Evolutionary conservation across 345 rosid genomes (phyloP).

Genomic region (Rhizophora mangle): DNA sequence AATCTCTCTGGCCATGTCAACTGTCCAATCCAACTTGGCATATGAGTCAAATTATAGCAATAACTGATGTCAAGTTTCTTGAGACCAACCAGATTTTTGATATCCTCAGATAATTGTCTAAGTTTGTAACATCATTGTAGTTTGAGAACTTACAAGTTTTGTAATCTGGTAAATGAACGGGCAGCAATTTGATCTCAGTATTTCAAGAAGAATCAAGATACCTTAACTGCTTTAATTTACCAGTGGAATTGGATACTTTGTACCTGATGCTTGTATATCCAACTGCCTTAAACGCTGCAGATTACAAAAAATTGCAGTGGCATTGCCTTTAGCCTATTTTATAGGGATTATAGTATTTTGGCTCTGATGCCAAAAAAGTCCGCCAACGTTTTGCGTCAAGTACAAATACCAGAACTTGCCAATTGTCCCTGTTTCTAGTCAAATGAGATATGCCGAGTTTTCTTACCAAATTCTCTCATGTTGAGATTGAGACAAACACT

Average conservation of each 20-base stretch:
- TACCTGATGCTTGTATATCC: neutral
- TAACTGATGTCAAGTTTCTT: neutral
- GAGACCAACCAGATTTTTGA: slow-evolving; percentile 9
- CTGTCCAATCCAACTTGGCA: slow-evolving; percentile 26
- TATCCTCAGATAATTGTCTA: too few species aligned
- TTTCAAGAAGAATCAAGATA: slow-evolving; percentile 7
- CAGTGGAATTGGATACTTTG: slow-evolving; percentile 9
- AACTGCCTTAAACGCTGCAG: slow-evolving; percentile 11
- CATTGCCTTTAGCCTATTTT: neutral
- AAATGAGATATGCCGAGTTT: slow-evolving; percentile 8
- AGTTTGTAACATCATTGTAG: too few species aligned
- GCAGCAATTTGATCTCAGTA: neutral
- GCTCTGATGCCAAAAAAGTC: neutral
- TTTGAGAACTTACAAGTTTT: too few species aligned
- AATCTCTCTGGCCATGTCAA: too few species aligned
- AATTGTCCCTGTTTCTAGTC: neutral
- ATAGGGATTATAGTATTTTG: neutral
- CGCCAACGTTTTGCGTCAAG: neutral
- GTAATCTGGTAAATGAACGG: slow-evolving; percentile 6
- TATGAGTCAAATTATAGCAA: slow-evolving; percentile 4
- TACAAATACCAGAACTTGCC: neutral
- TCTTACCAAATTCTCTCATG: fast-evolving
- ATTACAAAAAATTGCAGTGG: neutral
- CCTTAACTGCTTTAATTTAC: slow-evolving; percentile 22
- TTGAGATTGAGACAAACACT: too few species aligned